These are phyloP conservation scores for Immersiporthe knoxdaviesiana DNA, from an alignment of 2,329 filamentous ascomycete species.

Conservation along the genomic window DNA sequence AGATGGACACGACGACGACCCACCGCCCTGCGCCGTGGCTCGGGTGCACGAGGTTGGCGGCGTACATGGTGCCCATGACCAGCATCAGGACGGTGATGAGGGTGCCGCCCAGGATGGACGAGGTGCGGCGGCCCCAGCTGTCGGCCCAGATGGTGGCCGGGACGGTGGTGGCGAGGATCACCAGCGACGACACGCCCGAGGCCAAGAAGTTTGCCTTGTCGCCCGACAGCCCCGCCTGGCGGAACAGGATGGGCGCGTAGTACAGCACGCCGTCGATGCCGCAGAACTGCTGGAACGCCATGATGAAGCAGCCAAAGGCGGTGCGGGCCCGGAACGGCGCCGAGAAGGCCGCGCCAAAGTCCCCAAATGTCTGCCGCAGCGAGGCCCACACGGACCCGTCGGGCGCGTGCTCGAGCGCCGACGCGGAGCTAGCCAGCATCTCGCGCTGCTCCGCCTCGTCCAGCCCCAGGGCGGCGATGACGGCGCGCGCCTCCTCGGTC, in stretches of 20 bases:
- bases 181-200: constrained; percentile 60
- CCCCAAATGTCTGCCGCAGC: constrained; percentile 16
- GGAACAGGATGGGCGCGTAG: constrained; percentile 64
- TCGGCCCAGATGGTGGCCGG: constrained; percentile 60
- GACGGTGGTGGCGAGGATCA: constrained; percentile 58
- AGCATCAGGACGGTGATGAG: constrained; percentile 55
- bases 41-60: constrained; percentile 43
- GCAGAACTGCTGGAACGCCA: constrained; percentile 62
- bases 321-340: constrained; percentile 48
- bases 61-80: constrained; percentile 57
- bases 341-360: constrained; percentile 36
- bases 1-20: constrained; percentile 56
- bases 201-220: constrained; percentile 59
- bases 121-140: constrained; percentile 57
- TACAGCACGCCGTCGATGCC: constrained; percentile 66
- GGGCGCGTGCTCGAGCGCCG: constrained; percentile 33
- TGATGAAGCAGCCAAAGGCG: constrained; percentile 58
- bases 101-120: constrained; percentile 56
- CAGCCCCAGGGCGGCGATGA: constrained; percentile 47
- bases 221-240: constrained; percentile 59
- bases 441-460: constrained; percentile 49
- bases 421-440: constrained; percentile 34
- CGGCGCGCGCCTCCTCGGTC: constrained; percentile 46
- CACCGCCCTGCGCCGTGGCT: constrained; percentile 46
- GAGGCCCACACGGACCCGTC: constrained; percentile 34